Evolutionary conservation across 257 asterid genomes (phyloP).

Genomic region (Rubia yunnanensis): DNA sequence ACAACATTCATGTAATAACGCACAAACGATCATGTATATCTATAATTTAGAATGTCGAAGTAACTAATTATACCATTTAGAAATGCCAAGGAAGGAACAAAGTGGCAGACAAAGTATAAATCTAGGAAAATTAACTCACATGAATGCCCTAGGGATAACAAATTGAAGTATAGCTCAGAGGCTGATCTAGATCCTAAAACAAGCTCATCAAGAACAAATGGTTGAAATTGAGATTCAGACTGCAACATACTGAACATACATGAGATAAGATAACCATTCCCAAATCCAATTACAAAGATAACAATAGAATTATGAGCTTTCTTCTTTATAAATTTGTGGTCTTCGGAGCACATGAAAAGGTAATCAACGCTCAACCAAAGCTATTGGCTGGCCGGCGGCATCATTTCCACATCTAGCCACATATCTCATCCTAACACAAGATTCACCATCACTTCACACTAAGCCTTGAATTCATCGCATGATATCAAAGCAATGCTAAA

Average conservation of each 20-base stretch:
- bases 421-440: background rate
- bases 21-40: background rate
- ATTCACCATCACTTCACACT: background rate
- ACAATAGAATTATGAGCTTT: background rate
- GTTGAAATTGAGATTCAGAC: background rate
- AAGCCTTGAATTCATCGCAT: background rate
- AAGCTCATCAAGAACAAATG: background rate
- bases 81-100: background rate
- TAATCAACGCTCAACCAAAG: background rate
- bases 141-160: background rate
- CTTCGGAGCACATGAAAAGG: background rate
- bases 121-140: background rate
- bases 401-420: background rate
- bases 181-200: background rate
- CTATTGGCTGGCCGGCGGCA: background rate
- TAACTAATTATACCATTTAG: background rate
- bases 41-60: background rate
- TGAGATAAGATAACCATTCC: background rate
- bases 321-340: background rate
- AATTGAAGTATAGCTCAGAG: background rate
- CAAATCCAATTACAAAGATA: background rate
- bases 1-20: background rate
- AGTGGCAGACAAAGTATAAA: background rate
- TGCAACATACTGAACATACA: background rate
- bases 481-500: background rate